Base-by-base conservation (phyloP, 352 stramenopile species). In the Chrysophaeum taylorii region DNA sequence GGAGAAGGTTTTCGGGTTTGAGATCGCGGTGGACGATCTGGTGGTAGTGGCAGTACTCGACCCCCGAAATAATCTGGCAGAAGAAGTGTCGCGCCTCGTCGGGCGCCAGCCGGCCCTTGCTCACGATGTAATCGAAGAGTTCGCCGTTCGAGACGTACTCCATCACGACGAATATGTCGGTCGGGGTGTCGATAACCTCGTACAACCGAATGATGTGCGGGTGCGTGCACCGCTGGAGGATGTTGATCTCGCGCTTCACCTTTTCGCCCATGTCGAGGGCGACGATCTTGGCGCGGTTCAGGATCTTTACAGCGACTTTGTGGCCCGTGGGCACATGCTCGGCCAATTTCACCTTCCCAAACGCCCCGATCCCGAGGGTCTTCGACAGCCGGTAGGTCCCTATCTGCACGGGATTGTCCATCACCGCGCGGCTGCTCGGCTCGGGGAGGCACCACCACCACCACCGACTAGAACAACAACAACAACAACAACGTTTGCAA, bases 11-110 rank as follows among this genome's bases (percentile, higher is more conserved):
- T 69, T 98, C 93, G 2, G 94, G 94, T 78, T 98, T 98, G 39
- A 98, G 83, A 81, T 98, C 95, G 72, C 94, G 87, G 75, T 99
- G 96, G 48, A 98, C 94, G 72, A 99, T 97, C 73, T 94, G 92
- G 78, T 98, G 93, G 75, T 96, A 97, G 81, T 99, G 96, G 75
- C 94, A 99, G 80, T 99, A 99, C 81, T 98, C 94, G 39, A 99
- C 90, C n/a, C 93, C 95, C 0, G 91, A 96, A 69, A 98, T 91
- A 64, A 93, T 92, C 78, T 92, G 95, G 82, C 99, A 95, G 84
- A 99, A 99, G 77, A 99, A 98, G 73, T 97, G 92, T 61, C 95
- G 83, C 16, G 96, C 96, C 79, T 99, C 95, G 76, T 98, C 94
- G 0, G 94, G 91, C 12, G 88, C 85, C 57, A 98, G 85, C 76